phyloP scores from a whole-genome alignment of 305 asterid genomes.

The Euphrasia arctica region DNA sequence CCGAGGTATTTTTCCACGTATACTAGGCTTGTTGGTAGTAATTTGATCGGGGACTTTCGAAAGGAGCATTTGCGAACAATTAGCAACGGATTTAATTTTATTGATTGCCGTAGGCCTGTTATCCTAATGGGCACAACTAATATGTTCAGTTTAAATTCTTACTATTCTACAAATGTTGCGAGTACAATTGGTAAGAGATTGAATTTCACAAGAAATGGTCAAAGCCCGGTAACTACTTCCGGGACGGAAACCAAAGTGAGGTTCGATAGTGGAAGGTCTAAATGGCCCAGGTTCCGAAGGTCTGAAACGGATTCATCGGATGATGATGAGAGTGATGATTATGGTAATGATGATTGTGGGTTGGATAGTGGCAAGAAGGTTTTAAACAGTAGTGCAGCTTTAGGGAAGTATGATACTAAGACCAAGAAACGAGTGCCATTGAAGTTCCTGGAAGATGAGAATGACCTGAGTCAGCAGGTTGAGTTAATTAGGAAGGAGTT shows the following conservation, averaged over 20 bases:
- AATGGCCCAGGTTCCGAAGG: conserved; percentile 57
- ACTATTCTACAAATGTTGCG: conserved; percentile 43
- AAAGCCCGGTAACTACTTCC: conserved; percentile 23
- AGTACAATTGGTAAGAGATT: conserved; percentile 26
- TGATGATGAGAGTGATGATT: conserved; percentile 44
- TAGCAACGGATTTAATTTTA: conserved; percentile 27
- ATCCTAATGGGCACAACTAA: conserved; percentile 27
- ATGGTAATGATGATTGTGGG: conserved; percentile 33
- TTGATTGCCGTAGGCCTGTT: conserved; percentile 21
- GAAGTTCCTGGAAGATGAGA: conserved; percentile 61
- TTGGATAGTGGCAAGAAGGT: conserved; percentile 29
- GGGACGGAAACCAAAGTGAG: conserved; percentile 28
- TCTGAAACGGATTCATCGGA: conserved; percentile 39
- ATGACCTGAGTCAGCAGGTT: conserved; percentile 58
- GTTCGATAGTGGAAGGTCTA: conserved; percentile 31
- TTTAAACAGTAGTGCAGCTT: conserved; percentile 61
- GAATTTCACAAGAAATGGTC: conserved; percentile 37
- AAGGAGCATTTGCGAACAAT: conserved; percentile 22
- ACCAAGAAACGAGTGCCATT: conserved; percentile 64
- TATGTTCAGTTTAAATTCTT: conserved; percentile 33
- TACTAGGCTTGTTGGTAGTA: conserved; percentile 24
- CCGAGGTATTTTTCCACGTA: conserved; percentile 34
- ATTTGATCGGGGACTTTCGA: conserved; percentile 23
- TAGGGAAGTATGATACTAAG: conserved; percentile 67
- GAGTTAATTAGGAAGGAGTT: conserved; percentile 64